phyloP scores from a whole-genome alignment of 768 basidiomycete genomes.

The Suillus tomentosus region DNA sequence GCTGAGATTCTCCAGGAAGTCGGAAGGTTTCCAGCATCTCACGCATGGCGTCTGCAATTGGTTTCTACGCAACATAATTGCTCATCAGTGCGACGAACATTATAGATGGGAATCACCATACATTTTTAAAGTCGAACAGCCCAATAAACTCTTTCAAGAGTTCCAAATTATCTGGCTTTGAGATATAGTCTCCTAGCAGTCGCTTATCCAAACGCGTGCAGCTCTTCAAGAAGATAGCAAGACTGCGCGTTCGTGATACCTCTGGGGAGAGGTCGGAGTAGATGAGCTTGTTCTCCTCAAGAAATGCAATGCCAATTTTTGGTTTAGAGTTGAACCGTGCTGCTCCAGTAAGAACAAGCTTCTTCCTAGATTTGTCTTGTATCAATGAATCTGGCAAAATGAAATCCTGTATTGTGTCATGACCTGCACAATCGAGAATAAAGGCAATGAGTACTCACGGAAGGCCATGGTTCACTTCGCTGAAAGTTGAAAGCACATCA shows the following conservation, averaged over 20 bases:
- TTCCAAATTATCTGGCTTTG: constrained; percentile 83
- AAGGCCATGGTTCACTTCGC: constrained; percentile 59
- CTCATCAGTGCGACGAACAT: neutral
- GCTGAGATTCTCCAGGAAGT: constrained; percentile 93
- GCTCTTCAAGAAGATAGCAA: constrained; percentile 85
- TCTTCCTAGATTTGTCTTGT: constrained; percentile 81
- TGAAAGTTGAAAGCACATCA: constrained; percentile 27
- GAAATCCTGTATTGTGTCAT: constrained; percentile 45
- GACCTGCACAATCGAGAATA: neutral
- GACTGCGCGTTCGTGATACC: constrained; percentile 59
- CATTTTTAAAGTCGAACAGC: constrained; percentile 87
- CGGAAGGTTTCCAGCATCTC: constrained; percentile 93
- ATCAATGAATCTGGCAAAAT: constrained; percentile 58
- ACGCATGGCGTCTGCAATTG: constrained; percentile 93
- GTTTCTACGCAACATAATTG: constrained; percentile 61
- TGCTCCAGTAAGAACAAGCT: constrained; percentile 80
- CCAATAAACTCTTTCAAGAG: constrained; percentile 85
- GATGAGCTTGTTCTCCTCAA: constrained; percentile 92
- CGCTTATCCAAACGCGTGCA: constrained; percentile 90
- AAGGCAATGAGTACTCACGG: constrained; percentile 42
- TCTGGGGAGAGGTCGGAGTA: constrained; percentile 62
- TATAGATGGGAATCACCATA: constrained; percentile 39
- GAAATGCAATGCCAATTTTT: constrained; percentile 84
- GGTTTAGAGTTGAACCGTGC: constrained; percentile 91
- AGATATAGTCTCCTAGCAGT: constrained; percentile 90